Percentiles rank a stretch among this genome's conserved stretches.
phyloP scores from a whole-genome alignment of 2,329 filamentous ascomycete species.

The Hypoxylon sp. region DNA sequence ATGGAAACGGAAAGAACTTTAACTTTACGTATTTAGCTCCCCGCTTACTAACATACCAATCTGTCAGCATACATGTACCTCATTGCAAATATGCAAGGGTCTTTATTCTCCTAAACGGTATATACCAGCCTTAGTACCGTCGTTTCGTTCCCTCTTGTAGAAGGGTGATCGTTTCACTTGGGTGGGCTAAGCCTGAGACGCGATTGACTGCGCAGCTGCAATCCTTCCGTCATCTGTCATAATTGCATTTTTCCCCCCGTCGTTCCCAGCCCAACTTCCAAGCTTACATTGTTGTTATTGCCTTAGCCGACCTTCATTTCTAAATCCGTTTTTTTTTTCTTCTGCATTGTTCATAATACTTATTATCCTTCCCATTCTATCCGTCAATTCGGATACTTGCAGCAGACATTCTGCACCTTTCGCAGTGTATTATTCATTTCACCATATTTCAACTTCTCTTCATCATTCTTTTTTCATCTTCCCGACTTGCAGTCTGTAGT shows the following conservation, averaged over 20 bases:
- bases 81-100: background rate
- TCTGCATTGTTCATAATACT: constrained; percentile 5
- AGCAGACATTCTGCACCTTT: constrained; percentile 25
- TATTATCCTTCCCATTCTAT: constrained; percentile 16
- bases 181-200: constrained; percentile 25
- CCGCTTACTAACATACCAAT: constrained; percentile 18
- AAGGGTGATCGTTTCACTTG: constrained; percentile 34
- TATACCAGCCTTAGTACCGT: no score
- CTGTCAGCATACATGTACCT: background rate
- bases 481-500: constrained; percentile 11
- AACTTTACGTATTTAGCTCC: no score
- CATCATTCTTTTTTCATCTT: constrained; percentile 12
- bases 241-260: constrained; percentile 23
- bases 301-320: constrained; percentile 11
- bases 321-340: constrained; percentile 1
- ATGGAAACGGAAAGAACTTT: constrained; percentile 31
- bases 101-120: constrained; percentile 14
- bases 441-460: constrained; percentile 19
- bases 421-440: constrained; percentile 28
- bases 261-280: constrained; percentile 10
- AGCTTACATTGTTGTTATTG: constrained; percentile 17
- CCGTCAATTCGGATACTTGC: constrained; percentile 23
- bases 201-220: constrained; percentile 7
- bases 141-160: no score
- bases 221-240: constrained; percentile 31